Conservation (phyloP, 108 stramenopile species). For the Pelagomonas calceolata region DNA sequence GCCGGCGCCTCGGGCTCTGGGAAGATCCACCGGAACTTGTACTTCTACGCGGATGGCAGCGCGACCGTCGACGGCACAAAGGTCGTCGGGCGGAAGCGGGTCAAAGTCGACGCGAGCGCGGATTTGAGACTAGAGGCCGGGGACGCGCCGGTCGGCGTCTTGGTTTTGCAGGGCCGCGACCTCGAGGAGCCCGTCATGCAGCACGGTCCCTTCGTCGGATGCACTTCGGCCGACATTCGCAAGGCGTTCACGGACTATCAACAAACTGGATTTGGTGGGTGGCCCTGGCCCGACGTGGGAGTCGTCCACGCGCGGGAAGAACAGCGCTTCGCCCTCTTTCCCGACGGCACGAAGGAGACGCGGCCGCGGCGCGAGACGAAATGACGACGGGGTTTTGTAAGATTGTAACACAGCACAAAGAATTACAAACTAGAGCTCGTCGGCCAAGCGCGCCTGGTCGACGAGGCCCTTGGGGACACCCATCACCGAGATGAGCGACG, state of each 20-base stretch:
- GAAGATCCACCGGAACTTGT: neutral
- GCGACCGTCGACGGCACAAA: neutral
- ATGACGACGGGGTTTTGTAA: neutral
- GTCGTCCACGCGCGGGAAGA: slow-evolving; percentile 27
- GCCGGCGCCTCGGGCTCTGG: neutral
- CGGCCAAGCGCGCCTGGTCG: no score
- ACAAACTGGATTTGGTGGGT: slow-evolving; percentile 52
- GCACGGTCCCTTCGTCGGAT: slow-evolving; percentile 44
- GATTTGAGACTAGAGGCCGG: neutral
- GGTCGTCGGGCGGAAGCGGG: neutral
- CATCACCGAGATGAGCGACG: no score
- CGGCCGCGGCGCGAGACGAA: neutral
- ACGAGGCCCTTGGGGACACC: no score
- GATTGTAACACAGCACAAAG: no score
- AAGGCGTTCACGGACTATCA: slow-evolving; percentile 33
- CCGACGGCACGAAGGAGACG: neutral
- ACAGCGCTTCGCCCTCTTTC: neutral
- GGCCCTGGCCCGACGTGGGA: slow-evolving; percentile 60
- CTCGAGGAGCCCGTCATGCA: slow-evolving; percentile 36
- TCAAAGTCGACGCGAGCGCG: neutral
- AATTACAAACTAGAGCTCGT: no score
- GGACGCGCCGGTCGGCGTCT: neutral
- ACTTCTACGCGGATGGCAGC: neutral
- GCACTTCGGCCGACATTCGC: slow-evolving; percentile 27
- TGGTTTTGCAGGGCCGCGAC: slow-evolving; percentile 22